A percentile compares a stretch with the other conserved stretches of the same genome.
phyloP scores from a whole-genome alignment of 2,329 filamentous ascomycete species.

The Epichloe uncinata region DNA sequence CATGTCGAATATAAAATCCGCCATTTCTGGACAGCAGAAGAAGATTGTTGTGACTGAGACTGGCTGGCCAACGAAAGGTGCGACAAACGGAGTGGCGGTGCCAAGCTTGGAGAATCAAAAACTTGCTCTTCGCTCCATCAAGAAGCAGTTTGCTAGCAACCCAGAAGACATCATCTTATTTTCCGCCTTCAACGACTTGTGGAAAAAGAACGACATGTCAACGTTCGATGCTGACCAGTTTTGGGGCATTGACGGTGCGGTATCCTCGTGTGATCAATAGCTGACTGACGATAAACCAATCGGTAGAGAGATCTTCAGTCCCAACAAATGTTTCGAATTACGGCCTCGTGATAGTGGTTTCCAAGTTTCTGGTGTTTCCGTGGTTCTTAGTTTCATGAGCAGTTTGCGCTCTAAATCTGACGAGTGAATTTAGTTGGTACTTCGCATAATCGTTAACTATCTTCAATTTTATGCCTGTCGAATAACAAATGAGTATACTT shows the following conservation, averaged over 20 bases:
- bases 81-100: constrained; percentile 52
- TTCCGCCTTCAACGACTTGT: constrained; percentile 65
- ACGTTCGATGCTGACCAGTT: constrained; percentile 63
- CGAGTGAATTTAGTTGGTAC: too few species aligned
- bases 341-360: neutral
- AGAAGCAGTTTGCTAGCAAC: constrained; percentile 38
- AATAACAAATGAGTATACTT: too few species aligned
- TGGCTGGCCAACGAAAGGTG: constrained; percentile 66
- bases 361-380: too few species aligned
- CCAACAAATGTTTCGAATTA: neutral
- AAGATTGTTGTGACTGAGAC: constrained; percentile 71
- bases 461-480: too few species aligned
- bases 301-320: neutral
- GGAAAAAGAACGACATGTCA: constrained; percentile 52
- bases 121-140: constrained; percentile 52
- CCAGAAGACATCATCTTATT: constrained; percentile 53
- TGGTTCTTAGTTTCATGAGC: too few species aligned
- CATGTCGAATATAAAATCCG: constrained; percentile 29
- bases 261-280: constrained; percentile 10
- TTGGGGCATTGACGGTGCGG: constrained; percentile 50
- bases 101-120: constrained; percentile 55
- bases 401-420: too few species aligned
- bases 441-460: too few species aligned
- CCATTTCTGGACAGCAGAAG: constrained; percentile 44
- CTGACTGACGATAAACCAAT: neutral